phyloP scores from a whole-genome alignment of 306 rosid species.

The Acacia confusa region DNA sequence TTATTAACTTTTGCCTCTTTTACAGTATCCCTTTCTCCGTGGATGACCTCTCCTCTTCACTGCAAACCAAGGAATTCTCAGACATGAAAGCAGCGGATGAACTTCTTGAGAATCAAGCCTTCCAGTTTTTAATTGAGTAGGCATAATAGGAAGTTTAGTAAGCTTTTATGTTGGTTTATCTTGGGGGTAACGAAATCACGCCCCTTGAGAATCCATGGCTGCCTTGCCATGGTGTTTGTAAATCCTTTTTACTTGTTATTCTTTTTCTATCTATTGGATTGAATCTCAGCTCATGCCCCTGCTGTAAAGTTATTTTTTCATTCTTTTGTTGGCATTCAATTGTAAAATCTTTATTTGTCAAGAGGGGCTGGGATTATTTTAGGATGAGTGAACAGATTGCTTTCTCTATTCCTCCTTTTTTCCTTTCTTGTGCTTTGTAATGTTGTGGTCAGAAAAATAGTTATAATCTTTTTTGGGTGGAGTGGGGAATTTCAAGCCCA shows the following conservation, averaged over 20 bases:
- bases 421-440: constrained; percentile 16
- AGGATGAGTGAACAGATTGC: constrained; percentile 42
- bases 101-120: constrained; percentile 86
- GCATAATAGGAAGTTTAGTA: constrained; percentile 52
- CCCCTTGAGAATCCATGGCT: background rate
- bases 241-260: constrained; percentile 45
- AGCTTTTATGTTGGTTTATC: constrained; percentile 32
- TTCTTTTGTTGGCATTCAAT: constrained; percentile 72
- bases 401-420: constrained; percentile 1
- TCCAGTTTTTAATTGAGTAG: constrained; percentile 87
- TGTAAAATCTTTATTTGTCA: constrained; percentile 47
- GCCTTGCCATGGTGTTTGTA: constrained; percentile 60
- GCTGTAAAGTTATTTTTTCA: constrained; percentile 68
- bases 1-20: constrained; percentile 16
- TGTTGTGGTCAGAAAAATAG: constrained; percentile 38
- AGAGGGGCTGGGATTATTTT: constrained; percentile 45
- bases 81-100: constrained; percentile 84
- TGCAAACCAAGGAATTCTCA: constrained; percentile 84
- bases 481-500: constrained; percentile 38
- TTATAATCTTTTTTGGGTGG: constrained; percentile 34
- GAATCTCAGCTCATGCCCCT: constrained; percentile 45
- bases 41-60: constrained; percentile 85
- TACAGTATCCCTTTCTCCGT: constrained; percentile 96
- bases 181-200: constrained; percentile 40
- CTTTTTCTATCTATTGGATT: constrained; percentile 25